A percentile compares a stretch with the other conserved stretches of the same genome.
phyloP scores from a whole-genome alignment of 352 stramenopile genomes.

The Pythium guiyangense region DNA sequence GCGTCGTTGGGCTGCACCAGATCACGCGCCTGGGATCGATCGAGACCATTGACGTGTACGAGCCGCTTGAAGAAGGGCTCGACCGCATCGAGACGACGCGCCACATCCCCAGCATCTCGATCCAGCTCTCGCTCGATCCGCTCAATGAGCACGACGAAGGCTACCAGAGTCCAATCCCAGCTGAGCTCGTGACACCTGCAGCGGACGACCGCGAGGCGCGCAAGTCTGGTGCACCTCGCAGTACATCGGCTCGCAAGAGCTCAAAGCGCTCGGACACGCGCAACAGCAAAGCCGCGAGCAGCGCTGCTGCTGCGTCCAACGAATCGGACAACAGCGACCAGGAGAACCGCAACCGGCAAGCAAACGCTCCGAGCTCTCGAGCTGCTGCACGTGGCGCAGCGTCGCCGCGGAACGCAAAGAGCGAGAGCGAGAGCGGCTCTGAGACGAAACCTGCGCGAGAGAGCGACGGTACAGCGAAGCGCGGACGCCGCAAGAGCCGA shows the following conservation, averaged over 20 bases:
- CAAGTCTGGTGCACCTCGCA: slow-evolving; percentile 1
- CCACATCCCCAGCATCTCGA: slow-evolving; percentile 70
- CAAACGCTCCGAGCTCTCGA: no score
- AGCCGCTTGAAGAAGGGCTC: slow-evolving; percentile 81
- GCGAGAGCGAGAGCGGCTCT: not conserved
- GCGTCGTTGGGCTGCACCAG: slow-evolving; percentile 65
- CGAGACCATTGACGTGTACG: slow-evolving; percentile 78
- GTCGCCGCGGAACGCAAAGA: not conserved
- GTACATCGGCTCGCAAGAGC: slow-evolving; percentile 15
- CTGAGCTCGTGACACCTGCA: slow-evolving; percentile 39
- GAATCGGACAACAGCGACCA: no score
- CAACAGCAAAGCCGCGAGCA: slow-evolving; percentile 12
- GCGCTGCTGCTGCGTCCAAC: slow-evolving; percentile 4
- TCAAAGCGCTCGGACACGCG: slow-evolving; percentile 7
- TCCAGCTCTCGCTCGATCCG: slow-evolving; percentile 63
- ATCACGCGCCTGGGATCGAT: slow-evolving; percentile 77
- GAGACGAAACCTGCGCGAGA: slow-evolving; percentile 3
- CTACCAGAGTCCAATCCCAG: slow-evolving; percentile 71
- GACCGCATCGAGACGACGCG: slow-evolving; percentile 72
- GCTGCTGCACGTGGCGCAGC: no score
- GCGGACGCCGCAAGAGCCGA: slow-evolving; percentile 18
- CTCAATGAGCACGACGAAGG: slow-evolving; percentile 52
- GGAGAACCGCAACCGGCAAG: no score
- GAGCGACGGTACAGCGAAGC: slow-evolving; percentile 3
- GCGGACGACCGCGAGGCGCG: slow-evolving; percentile 25